These are phyloP conservation scores for Fomitopsis pulvina DNA, from an alignment of 768 basidiomycete species.

Conservation along the genomic window DNA sequence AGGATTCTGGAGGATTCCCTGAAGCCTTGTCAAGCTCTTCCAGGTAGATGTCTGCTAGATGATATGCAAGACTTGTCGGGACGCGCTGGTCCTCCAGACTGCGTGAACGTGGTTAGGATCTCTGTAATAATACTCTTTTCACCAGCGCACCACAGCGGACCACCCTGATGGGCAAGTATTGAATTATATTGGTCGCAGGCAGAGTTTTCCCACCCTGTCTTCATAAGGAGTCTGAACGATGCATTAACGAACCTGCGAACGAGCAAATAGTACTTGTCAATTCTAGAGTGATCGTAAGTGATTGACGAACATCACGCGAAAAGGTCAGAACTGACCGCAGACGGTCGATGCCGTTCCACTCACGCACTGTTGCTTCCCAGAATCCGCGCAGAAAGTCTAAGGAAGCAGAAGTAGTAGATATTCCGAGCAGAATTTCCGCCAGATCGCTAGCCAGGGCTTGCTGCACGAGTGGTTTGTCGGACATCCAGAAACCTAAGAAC, in stretches of 20 bases:
- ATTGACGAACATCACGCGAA: not conserved
- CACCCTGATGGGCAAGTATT: conserved; percentile 60
- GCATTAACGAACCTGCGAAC: conserved; percentile 85
- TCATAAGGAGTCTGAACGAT: conserved; percentile 72
- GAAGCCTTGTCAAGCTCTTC: conserved; percentile 80
- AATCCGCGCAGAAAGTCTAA: conserved; percentile 82
- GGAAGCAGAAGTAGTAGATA: conserved; percentile 49
- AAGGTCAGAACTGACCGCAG: conserved; percentile 52
- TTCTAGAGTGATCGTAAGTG: conserved; percentile 38
- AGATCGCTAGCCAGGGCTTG: conserved; percentile 85
- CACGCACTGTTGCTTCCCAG: conserved; percentile 84
- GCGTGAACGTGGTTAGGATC: conserved; percentile 4
- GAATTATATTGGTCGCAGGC: conserved; percentile 56
- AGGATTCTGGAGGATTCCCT: conserved; percentile 20
- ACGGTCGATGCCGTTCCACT: conserved; percentile 92
- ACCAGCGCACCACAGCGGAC: conserved; percentile 78
- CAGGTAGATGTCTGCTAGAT: conserved; percentile 84
- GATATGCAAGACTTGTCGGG: conserved; percentile 74
- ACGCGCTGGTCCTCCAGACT: conserved; percentile 70
- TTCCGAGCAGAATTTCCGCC: conserved; percentile 72
- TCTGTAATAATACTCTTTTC: not conserved
- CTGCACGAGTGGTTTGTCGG: conserved; percentile 95
- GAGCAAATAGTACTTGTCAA: conserved; percentile 98
- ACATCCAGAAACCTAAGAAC: conserved; percentile 93
- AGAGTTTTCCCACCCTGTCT: conserved; percentile 57